Percentiles rank a stretch among this genome's conserved stretches.
These are phyloP conservation scores for Salinomyces thailandicus DNA, from an alignment of 2,329 filamentous ascomycete genomes.

Conservation along the genomic window DNA sequence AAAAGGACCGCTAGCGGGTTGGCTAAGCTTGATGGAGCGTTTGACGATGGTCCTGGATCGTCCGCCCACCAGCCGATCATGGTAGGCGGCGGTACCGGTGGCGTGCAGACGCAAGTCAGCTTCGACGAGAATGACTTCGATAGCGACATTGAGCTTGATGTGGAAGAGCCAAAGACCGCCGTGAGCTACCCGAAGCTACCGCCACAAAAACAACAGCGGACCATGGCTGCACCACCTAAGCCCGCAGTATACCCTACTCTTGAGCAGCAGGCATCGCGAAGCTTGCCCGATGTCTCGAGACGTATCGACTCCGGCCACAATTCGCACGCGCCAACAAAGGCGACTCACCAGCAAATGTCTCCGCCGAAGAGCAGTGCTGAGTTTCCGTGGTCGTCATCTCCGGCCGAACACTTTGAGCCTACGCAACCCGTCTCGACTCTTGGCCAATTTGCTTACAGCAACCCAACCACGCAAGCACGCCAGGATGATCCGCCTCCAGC, in stretches of 20 bases:
- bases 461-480: constrained; percentile 3
- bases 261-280: constrained; percentile 12
- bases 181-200: constrained; percentile 34
- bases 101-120: constrained; percentile 34
- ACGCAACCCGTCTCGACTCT: constrained; percentile 3
- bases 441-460: constrained; percentile 1
- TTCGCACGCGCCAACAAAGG: constrained; percentile 20
- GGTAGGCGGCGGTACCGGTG: constrained; percentile 24
- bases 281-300: constrained; percentile 1
- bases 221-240: constrained; percentile 11
- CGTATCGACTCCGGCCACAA: constrained; percentile 17
- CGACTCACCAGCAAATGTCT: constrained; percentile 12
- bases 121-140: constrained; percentile 79
- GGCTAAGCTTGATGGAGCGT: constrained; percentile 34
- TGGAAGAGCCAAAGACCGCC: constrained; percentile 46
- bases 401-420: constrained; percentile 28
- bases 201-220: constrained; percentile 8
- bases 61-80: constrained; percentile 19
- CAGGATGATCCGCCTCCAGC: constrained; percentile 10
- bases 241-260: constrained; percentile 21
- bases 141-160: constrained; percentile 67
- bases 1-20: constrained; percentile 40
- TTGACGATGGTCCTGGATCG: constrained; percentile 25
- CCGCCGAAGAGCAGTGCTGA: constrained; percentile 42
- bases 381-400: constrained; percentile 55